These are phyloP conservation scores for Cardiospermum halicacabum DNA, from an alignment of 345 rosid species.

Conservation along the genomic window DNA sequence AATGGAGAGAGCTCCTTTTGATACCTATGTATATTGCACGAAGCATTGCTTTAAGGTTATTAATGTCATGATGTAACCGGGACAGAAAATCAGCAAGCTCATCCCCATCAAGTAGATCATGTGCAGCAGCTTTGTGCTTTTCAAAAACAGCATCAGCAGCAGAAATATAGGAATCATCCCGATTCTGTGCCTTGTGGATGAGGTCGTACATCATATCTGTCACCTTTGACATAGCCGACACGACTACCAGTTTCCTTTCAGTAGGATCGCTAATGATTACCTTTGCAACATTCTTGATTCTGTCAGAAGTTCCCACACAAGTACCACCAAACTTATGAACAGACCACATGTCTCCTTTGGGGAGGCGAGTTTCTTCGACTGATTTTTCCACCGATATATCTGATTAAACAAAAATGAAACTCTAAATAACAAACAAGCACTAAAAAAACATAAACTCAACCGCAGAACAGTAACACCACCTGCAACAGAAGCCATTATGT, in stretches of 20 bases:
- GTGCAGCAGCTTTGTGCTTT: slow-evolving; percentile 71
- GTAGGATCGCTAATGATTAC: slow-evolving; percentile 58
- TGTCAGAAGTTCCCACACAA: slow-evolving; percentile 83
- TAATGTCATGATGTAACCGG: slow-evolving; percentile 66
- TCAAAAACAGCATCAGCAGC: slow-evolving; percentile 75
- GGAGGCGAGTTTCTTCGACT: slow-evolving; percentile 42
- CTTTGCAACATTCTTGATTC: slow-evolving; percentile 81
- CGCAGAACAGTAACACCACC: slow-evolving; percentile 31
- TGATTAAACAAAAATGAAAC: slow-evolving; percentile 30
- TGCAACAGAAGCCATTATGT: slow-evolving; percentile 44
- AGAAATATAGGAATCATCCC: slow-evolving; percentile 75
- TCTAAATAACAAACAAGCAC: not conserved
- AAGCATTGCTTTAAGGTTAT: slow-evolving; percentile 93
- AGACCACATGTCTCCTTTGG: slow-evolving; percentile 76
- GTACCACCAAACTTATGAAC: slow-evolving; percentile 99
- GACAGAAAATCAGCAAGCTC: slow-evolving; percentile 74
- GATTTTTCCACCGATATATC: slow-evolving; percentile 47
- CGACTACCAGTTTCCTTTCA: slow-evolving; percentile 79
- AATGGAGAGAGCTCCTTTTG: not conserved
- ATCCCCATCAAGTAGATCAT: slow-evolving; percentile 78
- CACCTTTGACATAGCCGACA: slow-evolving; percentile 97
- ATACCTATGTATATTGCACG: slow-evolving; percentile 94
- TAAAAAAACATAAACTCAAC: not conserved
- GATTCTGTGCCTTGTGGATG: slow-evolving; percentile 72
- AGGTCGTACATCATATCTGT: slow-evolving; percentile 99